Conservation (phyloP, 2,329 filamentous ascomycete species). For the Fusarium annulatum region DNA sequence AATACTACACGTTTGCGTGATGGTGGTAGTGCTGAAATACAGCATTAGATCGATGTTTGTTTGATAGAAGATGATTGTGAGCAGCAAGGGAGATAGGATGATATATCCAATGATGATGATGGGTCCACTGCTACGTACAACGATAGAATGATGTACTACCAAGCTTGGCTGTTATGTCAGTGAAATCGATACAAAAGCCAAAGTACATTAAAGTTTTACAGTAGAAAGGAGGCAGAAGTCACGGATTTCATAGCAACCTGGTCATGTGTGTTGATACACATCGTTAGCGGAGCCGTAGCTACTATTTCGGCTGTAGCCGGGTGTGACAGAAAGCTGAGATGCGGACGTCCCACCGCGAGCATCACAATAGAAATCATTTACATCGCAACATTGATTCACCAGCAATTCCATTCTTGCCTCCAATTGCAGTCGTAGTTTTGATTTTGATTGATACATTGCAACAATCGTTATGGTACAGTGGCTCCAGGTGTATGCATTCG, state of each 20-base stretch:
- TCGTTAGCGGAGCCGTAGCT: constrained; percentile 30
- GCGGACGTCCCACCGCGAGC: constrained; percentile 17
- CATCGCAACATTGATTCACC: constrained; percentile 14
- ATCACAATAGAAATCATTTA: constrained; percentile 8
- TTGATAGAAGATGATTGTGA: constrained; percentile 15
- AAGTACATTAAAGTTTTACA: background rate
- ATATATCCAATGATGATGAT: constrained; percentile 19
- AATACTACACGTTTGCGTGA: background rate
- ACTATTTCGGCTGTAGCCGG: constrained; percentile 42
- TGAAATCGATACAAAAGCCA: background rate
- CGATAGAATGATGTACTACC: constrained; percentile 8
- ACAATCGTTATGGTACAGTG: constrained; percentile 52
- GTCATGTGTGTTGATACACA: constrained; percentile 14
- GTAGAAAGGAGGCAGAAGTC: background rate
- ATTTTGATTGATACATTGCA: constrained; percentile 47
- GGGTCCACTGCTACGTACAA: constrained; percentile 28
- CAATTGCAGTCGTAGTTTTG: constrained; percentile 30
- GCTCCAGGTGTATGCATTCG: constrained; percentile 42
- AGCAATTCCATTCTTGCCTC: background rate
- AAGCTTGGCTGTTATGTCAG: background rate
- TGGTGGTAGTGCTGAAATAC: background rate
- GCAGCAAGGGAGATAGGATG: constrained; percentile 24
- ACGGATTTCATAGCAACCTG: background rate
- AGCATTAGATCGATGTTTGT: constrained; percentile 28
- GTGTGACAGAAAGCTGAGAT: constrained; percentile 37